Conservation (phyloP, 2,329 filamentous ascomycete genomes). For the Neofusicoccum laricinum region DNA sequence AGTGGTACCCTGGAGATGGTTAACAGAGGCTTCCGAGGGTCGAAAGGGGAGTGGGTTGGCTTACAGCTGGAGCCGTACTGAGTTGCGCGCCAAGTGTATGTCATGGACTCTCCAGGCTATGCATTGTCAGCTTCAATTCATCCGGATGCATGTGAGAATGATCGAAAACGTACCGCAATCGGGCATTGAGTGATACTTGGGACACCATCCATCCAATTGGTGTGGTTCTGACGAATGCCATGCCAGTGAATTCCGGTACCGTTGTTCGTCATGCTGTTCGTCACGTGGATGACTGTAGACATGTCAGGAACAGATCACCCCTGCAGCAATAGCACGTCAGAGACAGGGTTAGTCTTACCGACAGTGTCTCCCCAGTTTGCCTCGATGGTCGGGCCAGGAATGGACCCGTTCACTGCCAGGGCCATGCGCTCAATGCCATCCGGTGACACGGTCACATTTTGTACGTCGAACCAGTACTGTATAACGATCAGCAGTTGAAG, state of each 20-base stretch:
- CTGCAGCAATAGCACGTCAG: background rate
- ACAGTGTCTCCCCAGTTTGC: constrained; percentile 59
- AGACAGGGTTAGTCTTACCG: background rate
- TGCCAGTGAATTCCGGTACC: constrained; percentile 65
- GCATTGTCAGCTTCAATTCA: background rate
- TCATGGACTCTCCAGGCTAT: constrained; percentile 28
- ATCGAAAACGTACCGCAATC: constrained; percentile 43
- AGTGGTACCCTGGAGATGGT: constrained; percentile 55
- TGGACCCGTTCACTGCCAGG: constrained; percentile 74
- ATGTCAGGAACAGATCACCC: background rate
- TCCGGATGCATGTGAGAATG: background rate
- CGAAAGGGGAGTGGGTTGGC: background rate
- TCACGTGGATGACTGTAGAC: constrained; percentile 50
- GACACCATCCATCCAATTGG: constrained; percentile 69
- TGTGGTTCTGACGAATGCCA: constrained; percentile 67
- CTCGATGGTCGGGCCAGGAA: constrained; percentile 68
- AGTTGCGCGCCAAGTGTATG: constrained; percentile 50
- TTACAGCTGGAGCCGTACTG: constrained; percentile 48
- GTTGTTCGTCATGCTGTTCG: constrained; percentile 61
- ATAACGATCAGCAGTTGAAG: constrained; percentile 39
- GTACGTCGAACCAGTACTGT: constrained; percentile 53
- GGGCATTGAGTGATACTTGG: constrained; percentile 64
- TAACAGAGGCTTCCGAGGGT: background rate
- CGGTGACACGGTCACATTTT: constrained; percentile 56
- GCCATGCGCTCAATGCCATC: constrained; percentile 66